A percentile compares a stretch with the other conserved stretches of the same genome.
Conservation (phyloP, 1,139 yeast species). For the Hanseniaspora sp. region DNA sequence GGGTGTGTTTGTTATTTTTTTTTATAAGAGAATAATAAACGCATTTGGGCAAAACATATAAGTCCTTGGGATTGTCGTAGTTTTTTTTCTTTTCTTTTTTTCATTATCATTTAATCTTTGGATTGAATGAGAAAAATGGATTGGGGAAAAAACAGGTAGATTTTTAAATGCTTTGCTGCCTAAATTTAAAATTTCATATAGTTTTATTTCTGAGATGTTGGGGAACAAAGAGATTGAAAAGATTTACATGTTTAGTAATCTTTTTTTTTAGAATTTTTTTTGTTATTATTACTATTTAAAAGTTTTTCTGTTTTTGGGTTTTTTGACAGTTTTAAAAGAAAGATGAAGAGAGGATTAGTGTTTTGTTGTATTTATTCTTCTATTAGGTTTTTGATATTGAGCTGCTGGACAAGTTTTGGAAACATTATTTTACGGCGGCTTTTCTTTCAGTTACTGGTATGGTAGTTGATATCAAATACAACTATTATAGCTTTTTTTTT, state of each 20-base stretch:
- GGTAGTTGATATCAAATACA: background rate
- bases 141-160: background rate
- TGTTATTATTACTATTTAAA: background rate
- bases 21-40: background rate
- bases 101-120: background rate
- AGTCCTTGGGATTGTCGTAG: slow-evolving; percentile 4
- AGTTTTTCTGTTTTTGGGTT: background rate
- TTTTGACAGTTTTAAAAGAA: background rate
- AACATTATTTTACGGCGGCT: slow-evolving; percentile 16
- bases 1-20: background rate
- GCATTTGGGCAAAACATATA: background rate
- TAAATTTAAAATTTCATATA: background rate
- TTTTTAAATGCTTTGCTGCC: slow-evolving; percentile 12
- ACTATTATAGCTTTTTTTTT: background rate
- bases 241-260: background rate
- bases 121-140: background rate
- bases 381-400: background rate
- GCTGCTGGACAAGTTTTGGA: slow-evolving; percentile 16
- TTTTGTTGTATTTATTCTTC: background rate
- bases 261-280: background rate
- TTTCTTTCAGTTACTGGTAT: background rate
- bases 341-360: background rate
- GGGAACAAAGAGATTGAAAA: background rate
- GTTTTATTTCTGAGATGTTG: slow-evolving; percentile 13
- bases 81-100: background rate